Base-by-base conservation (phyloP, 768 basidiomycete genomes). In the Terana coerulea region DNA sequence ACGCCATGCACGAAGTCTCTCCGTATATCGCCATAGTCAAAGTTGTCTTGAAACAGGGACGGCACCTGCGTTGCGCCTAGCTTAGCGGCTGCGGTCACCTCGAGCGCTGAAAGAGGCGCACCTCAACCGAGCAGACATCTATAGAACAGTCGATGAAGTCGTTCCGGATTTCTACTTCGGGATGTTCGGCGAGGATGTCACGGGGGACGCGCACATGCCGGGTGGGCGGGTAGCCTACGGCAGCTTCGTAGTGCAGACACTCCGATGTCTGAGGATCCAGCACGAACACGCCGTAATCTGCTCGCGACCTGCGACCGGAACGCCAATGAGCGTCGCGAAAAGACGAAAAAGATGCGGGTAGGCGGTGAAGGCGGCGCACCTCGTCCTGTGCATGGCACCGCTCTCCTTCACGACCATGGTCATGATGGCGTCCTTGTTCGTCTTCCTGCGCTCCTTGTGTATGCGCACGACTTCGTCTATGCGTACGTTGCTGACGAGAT, bases 31-130 rank as follows among this genome's bases (percentile, higher is more conserved):
- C 84, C 83, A 63, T 95, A 98, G 70, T 98, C 97, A 63, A 99
- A 99, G 70, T 98, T 98, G 71, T 98, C 97, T 66, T 95, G 93
- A 72, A 98, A 99, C 4, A 98, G 67, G 1, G 95, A 95, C 1
- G 93, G 94, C 31, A 98, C 90, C 88, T 97, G 60, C 37, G 53
- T 8, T 9, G 43, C 41, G 35, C 30, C 41, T 33, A 26, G 30
- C 24, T 28, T 33, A 34, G 12, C 43, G 26, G 30, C n/a, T 25
- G 14, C 2, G 11, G 5, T 28, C 15, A 30, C 28, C 30, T n/a
- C n/a, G 19, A 15, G 24, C 6, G 6, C 21, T 43, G 28, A 3
- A 51, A 34, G 17, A n/a, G 36, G 6, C 64, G 30, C 43, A 91
- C 93, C 77, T 97, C 93, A 19, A 92, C 85, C 19, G 91, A 91